phyloP scores from a whole-genome alignment of 1,284 basidiomycete species.

The Apiotrichum sp. region DNA sequence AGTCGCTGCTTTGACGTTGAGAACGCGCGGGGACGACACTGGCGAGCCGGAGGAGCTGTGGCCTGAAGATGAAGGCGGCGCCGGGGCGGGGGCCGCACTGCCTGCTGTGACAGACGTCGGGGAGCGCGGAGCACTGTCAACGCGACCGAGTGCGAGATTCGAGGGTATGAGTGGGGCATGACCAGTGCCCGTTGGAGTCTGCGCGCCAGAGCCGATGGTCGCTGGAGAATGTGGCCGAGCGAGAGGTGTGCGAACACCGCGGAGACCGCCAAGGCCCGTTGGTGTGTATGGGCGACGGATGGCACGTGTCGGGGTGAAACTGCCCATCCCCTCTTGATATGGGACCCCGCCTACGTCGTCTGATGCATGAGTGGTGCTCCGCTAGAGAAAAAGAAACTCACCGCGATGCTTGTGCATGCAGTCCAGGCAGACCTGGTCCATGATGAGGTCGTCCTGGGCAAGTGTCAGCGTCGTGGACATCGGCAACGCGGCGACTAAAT shows the following conservation, averaged over 20 bases:
- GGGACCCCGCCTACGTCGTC: constrained; percentile 43
- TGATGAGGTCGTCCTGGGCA: constrained; percentile 40
- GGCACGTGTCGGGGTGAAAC: constrained; percentile 34
- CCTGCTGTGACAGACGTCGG: background rate
- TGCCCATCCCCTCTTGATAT: constrained; percentile 27
- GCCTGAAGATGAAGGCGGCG: constrained; percentile 59
- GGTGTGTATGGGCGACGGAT: constrained; percentile 43
- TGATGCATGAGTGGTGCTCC: constrained; percentile 11
- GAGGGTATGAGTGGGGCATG: constrained; percentile 49
- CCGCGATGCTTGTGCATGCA: constrained; percentile 50
- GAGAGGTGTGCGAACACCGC: constrained; percentile 35
- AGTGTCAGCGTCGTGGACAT: constrained; percentile 1
- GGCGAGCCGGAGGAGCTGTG: constrained; percentile 51
- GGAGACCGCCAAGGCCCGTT: constrained; percentile 42
- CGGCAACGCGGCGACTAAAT: background rate
- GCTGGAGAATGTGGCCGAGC: constrained; percentile 38
- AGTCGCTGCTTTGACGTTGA: constrained; percentile 60
- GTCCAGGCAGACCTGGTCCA: constrained; percentile 47
- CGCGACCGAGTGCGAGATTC: constrained; percentile 8
- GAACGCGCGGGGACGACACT: constrained; percentile 53
- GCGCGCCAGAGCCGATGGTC: constrained; percentile 17
- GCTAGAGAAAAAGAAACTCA: constrained; percentile 42
- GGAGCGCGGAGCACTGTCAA: constrained; percentile 7
- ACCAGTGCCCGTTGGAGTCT: constrained; percentile 49
- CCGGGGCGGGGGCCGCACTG: constrained; percentile 31